Base-by-base conservation (phyloP, 2,329 filamentous ascomycete genomes). In the Colletotrichum tropicale region DNA sequence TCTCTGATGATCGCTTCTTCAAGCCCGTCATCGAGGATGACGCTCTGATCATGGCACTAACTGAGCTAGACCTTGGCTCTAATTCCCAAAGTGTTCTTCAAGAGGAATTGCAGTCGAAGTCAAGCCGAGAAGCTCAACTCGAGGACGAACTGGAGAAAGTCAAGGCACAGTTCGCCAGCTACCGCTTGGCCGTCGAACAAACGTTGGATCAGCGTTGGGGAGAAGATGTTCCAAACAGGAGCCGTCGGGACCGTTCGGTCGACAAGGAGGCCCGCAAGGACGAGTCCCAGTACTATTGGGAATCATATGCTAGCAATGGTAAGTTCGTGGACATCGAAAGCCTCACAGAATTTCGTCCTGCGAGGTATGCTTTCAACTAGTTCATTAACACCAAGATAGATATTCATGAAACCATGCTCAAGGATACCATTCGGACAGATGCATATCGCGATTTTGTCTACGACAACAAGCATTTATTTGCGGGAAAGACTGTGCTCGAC, bases 401-500 rank as follows among this genome's bases (percentile, higher is more conserved):
- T 73, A 98, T 98, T 71, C 96, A 98, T 83, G 95, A 98, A 82
- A 96, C 94, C 9, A 98, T 98, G 96, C 90, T 98, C 77, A 98
- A 98, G 83, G 96, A 98, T 81, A 89, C 91, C 0, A 90, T 98
- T 55, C 94, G 96, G 67, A 98, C 96, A 13, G 94, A 98, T 80
- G 94, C 95, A 5, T 98, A 98, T 85, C 93, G 96, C 61, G 96
- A 98, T 85, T 98, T 98, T 83, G 96, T 98, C 81, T 98, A 98
- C 86, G 92, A 93, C 79, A 95, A 98, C 87, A 97, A 98, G 84
- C 88, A 95, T 78, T 87, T 98, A 5, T 98, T 98, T 85, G 92
- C 93, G 36, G 94, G 92, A 80, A 98, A 98, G 86, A 92, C 93
- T 12, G 94, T 98, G 15, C 91, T 98, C 8, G 96, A 98, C 82